Conservation (phyloP, 176 grass and related monocot genomes). For the Carex scoparia region DNA sequence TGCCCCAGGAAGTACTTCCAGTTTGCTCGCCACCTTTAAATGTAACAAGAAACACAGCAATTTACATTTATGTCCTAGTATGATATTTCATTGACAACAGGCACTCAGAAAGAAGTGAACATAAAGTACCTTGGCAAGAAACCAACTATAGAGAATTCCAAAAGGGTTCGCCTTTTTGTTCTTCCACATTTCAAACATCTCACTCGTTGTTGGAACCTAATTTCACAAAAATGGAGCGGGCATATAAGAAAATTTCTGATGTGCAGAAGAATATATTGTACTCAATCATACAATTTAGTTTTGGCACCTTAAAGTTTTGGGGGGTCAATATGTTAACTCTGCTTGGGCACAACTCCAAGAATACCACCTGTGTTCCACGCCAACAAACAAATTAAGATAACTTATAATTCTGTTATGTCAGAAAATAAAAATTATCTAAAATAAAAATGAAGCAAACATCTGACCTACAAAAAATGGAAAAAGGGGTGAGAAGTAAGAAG, state of each 20-base stretch:
- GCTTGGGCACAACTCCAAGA: slow-evolving; percentile 82
- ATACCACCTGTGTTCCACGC: slow-evolving; percentile 58
- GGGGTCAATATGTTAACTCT: slow-evolving; percentile 70
- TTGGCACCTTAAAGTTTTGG: slow-evolving; percentile 73
- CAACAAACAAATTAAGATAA: not conserved
- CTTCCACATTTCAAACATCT: slow-evolving; percentile 99
- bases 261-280: not conserved
- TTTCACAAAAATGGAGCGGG: not conserved
- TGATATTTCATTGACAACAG: slow-evolving; percentile 14
- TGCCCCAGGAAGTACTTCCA: slow-evolving; percentile 84
- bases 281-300: not conserved
- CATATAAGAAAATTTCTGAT: not conserved
- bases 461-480: slow-evolving; percentile 43
- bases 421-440: not conserved
- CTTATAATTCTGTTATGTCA: not conserved
- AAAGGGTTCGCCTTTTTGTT: slow-evolving; percentile 92
- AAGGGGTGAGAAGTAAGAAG: slow-evolving; percentile 42
- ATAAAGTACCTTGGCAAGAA: slow-evolving; percentile 71
- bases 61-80: slow-evolving; percentile 20
- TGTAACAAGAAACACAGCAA: slow-evolving; percentile 7
- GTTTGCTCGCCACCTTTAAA: slow-evolving; percentile 68
- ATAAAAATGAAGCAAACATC: slow-evolving; percentile 29
- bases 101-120: not conserved
- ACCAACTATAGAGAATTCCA: slow-evolving; percentile 94
- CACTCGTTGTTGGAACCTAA: slow-evolving; percentile 82